These are phyloP conservation scores for Cutaneotrichosporon cutaneum DNA, from an alignment of 1,284 basidiomycete species.

Conservation along the genomic window DNA sequence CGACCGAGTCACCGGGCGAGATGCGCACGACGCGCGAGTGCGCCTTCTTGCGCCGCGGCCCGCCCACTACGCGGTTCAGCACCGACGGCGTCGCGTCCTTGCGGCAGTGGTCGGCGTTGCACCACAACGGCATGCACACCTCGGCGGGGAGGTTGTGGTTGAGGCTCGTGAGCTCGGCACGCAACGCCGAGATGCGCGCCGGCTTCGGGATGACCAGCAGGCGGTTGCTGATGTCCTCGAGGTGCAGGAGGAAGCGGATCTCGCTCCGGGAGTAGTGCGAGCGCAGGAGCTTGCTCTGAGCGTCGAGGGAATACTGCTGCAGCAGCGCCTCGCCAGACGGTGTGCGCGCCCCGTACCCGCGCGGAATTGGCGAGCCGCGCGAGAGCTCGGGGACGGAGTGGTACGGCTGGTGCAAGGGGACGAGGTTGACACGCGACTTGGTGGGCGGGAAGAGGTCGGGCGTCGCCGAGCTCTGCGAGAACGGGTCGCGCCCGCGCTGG, in stretches of 20 bases:
- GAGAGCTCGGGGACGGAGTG: conserved; percentile 58
- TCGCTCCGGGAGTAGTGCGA: conserved; percentile 89
- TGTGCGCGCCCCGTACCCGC: conserved; percentile 52
- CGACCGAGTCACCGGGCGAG: conserved; percentile 95
- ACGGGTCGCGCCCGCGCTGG: conserved; percentile 35
- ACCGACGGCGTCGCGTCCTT: not conserved
- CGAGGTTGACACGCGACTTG: not conserved
- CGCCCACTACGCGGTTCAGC: conserved; percentile 7
- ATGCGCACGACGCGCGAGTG: conserved; percentile 97
- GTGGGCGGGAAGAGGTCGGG: conserved; percentile 4
- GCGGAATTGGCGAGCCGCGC: conserved; percentile 54
- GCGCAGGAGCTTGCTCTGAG: conserved; percentile 73
- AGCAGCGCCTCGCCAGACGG: conserved; percentile 51
- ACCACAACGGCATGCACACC: conserved; percentile 94
- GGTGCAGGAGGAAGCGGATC: conserved; percentile 81
- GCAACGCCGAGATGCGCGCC: conserved; percentile 88
- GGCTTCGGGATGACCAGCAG: conserved; percentile 89
- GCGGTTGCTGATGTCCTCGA: conserved; percentile 92
- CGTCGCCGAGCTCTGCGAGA: conserved; percentile 31
- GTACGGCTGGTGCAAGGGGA: conserved; percentile 56
- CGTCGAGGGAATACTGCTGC: conserved; percentile 64
- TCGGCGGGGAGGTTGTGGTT: conserved; percentile 96
- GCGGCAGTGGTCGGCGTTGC: conserved; percentile 60
- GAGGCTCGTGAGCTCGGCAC: conserved; percentile 91
- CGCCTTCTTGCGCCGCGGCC: conserved; percentile 56